Percentiles rank a stretch among this genome's conserved stretches.
Conservation (phyloP, 73 alveolate genomes). For the Effrenium voratum region DNA sequence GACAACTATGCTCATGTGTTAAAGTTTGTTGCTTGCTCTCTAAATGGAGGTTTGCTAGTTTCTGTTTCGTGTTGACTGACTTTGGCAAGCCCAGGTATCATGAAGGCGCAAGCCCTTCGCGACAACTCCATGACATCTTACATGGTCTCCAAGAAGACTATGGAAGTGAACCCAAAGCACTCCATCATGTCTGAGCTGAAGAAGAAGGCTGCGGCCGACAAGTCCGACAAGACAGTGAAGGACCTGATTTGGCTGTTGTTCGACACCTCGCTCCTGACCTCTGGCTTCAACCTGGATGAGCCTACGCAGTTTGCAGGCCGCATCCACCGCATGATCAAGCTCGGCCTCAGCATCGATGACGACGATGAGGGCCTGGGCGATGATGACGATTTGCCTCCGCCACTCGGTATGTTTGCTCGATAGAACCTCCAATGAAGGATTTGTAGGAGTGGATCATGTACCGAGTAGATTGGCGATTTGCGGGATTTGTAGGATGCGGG, state of each 20-base stretch:
- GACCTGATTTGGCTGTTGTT: conserved; percentile 99
- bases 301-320: conserved; percentile 99
- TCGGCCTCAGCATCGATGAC: conserved; percentile 96
- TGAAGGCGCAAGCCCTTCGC: conserved; percentile 99
- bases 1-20: too few relatives aligned
- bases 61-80: too few relatives aligned
- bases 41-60: too few relatives aligned
- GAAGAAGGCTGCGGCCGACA: conserved; percentile 98
- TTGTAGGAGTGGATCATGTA: too few relatives aligned
- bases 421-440: too few relatives aligned
- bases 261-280: conserved; percentile 99
- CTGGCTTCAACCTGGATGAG: conserved; percentile 99
- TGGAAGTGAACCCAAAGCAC: conserved; percentile 59
- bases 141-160: conserved; percentile 98
- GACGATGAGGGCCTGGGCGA: conserved; percentile 88
- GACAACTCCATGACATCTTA: conserved; percentile 99
- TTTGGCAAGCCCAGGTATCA: too few relatives aligned
- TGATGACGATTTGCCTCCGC: conserved; percentile 74
- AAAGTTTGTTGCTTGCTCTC: too few relatives aligned
- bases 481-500: too few relatives aligned
- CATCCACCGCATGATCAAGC: conserved; percentile 99
- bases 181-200: conserved; percentile 48
- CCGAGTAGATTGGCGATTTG: too few relatives aligned
- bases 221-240: conserved; percentile 99
- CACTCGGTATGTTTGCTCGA: neutral